phyloP scores from a whole-genome alignment of 768 basidiomycete genomes.

The Kwoniella shandongensis region DNA sequence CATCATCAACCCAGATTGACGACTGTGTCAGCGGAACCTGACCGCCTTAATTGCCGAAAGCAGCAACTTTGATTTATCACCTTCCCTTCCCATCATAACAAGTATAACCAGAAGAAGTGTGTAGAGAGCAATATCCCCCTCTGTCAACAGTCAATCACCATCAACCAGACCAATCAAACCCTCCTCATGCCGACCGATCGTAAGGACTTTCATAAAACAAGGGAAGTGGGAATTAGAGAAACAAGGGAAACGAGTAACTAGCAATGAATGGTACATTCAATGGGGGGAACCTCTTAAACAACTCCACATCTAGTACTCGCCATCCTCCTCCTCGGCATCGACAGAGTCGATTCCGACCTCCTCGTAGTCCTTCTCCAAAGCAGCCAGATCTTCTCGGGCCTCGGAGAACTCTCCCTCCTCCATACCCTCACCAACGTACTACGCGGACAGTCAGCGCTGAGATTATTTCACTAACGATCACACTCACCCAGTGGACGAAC shows the following conservation, averaged over 20 bases:
- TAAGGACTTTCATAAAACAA: conserved; percentile 8
- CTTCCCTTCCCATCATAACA: too few relatives aligned
- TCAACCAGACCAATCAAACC: too few relatives aligned
- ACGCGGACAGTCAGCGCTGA: conserved; percentile 22
- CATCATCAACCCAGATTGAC: too few relatives aligned
- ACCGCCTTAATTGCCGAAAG: too few relatives aligned
- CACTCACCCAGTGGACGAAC: conserved; percentile 56
- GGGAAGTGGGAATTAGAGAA: conserved; percentile 2
- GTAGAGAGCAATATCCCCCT: too few relatives aligned
- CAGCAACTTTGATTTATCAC: too few relatives aligned
- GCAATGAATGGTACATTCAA: conserved; percentile 1
- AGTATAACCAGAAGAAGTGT: too few relatives aligned
- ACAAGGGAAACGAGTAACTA: not conserved
- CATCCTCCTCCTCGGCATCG: conserved; percentile 54
- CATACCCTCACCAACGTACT: conserved; percentile 99
- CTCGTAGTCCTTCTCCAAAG: conserved; percentile 74
- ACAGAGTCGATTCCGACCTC: conserved; percentile 55
- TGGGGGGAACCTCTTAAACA: not conserved
- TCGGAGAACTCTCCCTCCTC: conserved; percentile 99
- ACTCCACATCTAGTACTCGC: conserved; percentile 49
- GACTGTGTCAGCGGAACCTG: too few relatives aligned
- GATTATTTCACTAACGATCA: conserved; percentile 55
- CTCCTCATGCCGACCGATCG: too few relatives aligned
- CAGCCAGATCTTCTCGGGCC: conserved; percentile 96
- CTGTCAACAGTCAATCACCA: too few relatives aligned